A percentile compares a stretch with the other conserved stretches of the same genome.
These are phyloP conservation scores for Nannizzia gypsea DNA, from an alignment of 2,329 filamentous ascomycete species.

Conservation along the genomic window DNA sequence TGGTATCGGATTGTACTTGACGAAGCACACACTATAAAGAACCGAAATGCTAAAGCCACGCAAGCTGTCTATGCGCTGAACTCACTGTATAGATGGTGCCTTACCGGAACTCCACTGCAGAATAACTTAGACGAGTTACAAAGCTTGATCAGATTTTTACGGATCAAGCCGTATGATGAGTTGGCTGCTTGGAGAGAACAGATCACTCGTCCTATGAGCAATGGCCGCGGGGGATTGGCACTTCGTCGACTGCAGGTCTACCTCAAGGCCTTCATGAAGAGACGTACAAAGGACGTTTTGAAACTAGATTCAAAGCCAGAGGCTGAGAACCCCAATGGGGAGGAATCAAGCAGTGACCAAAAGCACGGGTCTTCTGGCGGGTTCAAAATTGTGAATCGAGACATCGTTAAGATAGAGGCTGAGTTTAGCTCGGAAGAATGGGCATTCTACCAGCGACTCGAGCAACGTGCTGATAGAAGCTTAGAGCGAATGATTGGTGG, in stretches of 20 bases:
- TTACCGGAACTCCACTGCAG: slow-evolving; percentile 94
- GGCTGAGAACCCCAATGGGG: slow-evolving; percentile 43
- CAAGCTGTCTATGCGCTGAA: slow-evolving; percentile 79
- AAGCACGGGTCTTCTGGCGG: slow-evolving; percentile 42
- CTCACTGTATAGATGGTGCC: slow-evolving; percentile 85
- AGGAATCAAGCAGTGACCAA: slow-evolving; percentile 26
- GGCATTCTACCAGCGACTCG: slow-evolving; percentile 72
- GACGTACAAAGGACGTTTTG: slow-evolving; percentile 93
- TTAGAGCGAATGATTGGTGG: slow-evolving; percentile 80
- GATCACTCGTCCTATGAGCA: slow-evolving; percentile 82
- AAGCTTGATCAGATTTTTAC: slow-evolving; percentile 81
- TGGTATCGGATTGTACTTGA: slow-evolving; percentile 96
- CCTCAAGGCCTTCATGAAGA: slow-evolving; percentile 91
- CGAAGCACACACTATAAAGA: slow-evolving; percentile 97
- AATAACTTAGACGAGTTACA: slow-evolving; percentile 97
- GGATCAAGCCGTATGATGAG: slow-evolving; percentile 83
- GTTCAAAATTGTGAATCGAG: slow-evolving; percentile 87
- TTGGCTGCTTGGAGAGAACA: slow-evolving; percentile 79
- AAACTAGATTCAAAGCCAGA: slow-evolving; percentile 74
- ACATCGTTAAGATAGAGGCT: slow-evolving; percentile 67
- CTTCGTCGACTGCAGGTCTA: slow-evolving; percentile 76
- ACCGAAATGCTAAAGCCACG: slow-evolving; percentile 88
- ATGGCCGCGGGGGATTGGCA: slow-evolving; percentile 75
- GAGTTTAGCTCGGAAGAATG: slow-evolving; percentile 71
- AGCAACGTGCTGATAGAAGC: slow-evolving; percentile 72